Evolutionary conservation across 2,329 filamentous ascomycete genomes (phyloP).

Genomic region (Microthyrium microscopicum): DNA sequence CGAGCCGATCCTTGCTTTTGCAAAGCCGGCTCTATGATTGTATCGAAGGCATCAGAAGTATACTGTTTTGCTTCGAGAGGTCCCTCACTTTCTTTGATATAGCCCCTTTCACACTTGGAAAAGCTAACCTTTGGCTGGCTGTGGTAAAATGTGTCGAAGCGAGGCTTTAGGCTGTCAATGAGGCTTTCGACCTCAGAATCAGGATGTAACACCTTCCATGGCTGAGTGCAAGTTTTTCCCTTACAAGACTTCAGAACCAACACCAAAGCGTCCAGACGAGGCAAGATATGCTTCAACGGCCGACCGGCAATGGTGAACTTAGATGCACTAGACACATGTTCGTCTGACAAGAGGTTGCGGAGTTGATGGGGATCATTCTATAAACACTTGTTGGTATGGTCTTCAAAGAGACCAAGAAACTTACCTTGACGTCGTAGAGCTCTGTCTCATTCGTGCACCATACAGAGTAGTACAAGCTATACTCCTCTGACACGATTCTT

Average conservation of each 20-base stretch:
- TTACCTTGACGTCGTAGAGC: conserved; percentile 6
- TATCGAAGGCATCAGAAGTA: too few relatives aligned
- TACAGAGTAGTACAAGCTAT: conserved; percentile 4
- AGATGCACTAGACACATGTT: not conserved
- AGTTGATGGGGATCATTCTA: conserved; percentile 1
- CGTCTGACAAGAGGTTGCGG: not conserved
- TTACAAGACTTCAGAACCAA: conserved; percentile 19
- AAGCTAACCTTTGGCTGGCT: conserved; percentile 6
- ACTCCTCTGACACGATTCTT: not conserved
- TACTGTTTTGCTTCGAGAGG: too few relatives aligned
- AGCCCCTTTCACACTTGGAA: conserved; percentile 1
- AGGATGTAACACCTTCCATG: conserved; percentile 18
- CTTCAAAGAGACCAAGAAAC: not conserved
- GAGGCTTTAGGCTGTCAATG: conserved; percentile 12
- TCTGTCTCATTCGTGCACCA: conserved; percentile 5
- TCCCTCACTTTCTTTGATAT: conserved; percentile 5
- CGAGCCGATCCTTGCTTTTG: too few relatives aligned
- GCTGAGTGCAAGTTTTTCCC: conserved; percentile 13
- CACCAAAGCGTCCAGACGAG: conserved; percentile 17
- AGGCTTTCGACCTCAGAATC: conserved; percentile 13
- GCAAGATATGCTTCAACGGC: conserved; percentile 2
- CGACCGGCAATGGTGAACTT: not conserved
- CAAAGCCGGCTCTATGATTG: too few relatives aligned
- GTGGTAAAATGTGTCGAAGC: conserved; percentile 18
- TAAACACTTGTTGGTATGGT: not conserved